Base-by-base conservation (phyloP, 2,329 filamentous ascomycete species). In the Fusarium keratoplasticum region DNA sequence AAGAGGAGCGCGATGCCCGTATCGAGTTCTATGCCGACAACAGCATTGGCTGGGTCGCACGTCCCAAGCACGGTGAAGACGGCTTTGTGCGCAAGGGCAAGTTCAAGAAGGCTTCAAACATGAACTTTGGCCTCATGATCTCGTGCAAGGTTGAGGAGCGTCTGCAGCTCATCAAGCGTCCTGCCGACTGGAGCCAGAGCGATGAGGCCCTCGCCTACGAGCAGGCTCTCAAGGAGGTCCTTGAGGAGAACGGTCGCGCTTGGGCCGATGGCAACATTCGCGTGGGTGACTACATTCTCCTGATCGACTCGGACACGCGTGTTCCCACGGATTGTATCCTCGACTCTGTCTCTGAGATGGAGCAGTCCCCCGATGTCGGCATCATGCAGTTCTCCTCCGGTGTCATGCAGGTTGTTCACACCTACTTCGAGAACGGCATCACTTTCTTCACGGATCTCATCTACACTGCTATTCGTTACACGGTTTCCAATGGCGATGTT, bases 241-340 rank as follows among this genome's bases (percentile, higher is more conserved):
- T 95, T 40, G 88, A 91, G 55, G 89, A 91, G 58, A 87, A 93
- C 66, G 90, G 91, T 20, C 89, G 92, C 31, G 93, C 93, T 31
- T 94, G 92, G 93, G 94, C 94, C 20, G 94, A 95, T 79, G 95
- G 94, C 71, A 95, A 96, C 82, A 92, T 97, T 76, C 93, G 94
- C 61, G 86, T 97, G 25, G 95, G 95, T 65, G 94, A 97, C 83
- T 95, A 95, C 82, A 94, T 95, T 69, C 79, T 84, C 14, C 78
- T 95, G 69, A 93, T 95, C 79, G 93, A 95, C 83, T 95, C 93
- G 2, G 93, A 95, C 81, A 95, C 93, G 33, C 92, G 93, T 82
- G 93, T 95, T 3, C 94, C 94, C 2, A 84, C 87, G 42, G 94
- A 95, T 81, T 96, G 94, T 78, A 86, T 96, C 69, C 86, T 95